These are phyloP conservation scores for Prunus campanulata DNA, from an alignment of 306 rosid genomes.

Conservation along the genomic window DNA sequence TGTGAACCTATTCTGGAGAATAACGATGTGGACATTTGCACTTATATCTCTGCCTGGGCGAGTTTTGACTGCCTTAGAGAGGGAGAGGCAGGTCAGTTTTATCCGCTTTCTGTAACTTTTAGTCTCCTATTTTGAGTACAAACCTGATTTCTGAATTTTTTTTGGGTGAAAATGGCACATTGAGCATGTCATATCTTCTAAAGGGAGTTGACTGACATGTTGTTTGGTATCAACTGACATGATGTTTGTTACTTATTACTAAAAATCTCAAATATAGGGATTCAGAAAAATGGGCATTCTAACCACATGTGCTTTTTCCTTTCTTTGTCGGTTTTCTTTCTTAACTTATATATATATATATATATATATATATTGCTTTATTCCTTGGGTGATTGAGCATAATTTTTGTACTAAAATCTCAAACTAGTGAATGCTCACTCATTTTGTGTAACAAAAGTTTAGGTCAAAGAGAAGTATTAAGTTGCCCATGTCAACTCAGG, in stretches of 20 bases:
- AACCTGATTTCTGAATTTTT: no score
- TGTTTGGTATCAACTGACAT: neutral
- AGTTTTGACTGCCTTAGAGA: constrained; percentile 46
- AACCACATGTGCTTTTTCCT: neutral
- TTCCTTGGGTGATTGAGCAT: neutral
- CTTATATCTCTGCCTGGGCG: constrained; percentile 60
- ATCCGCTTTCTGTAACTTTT: neutral
- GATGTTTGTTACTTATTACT: neutral
- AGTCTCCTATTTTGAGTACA: neutral
- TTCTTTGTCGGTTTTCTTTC: neutral
- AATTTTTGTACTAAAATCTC: neutral
- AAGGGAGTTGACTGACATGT: neutral
- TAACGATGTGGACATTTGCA: constrained; percentile 47
- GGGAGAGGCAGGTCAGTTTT: constrained; percentile 65
- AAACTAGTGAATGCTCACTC: neutral
- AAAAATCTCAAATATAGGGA: neutral
- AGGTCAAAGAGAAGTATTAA: neutral
- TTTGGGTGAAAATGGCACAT: no score
- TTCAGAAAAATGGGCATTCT: neutral
- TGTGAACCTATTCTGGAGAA: constrained; percentile 43
- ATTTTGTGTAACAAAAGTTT: neutral
- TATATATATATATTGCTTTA: neutral
- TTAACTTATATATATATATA: neutral
- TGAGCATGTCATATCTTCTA: neutral
- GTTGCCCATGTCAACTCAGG: neutral